A percentile compares a stretch with the other conserved stretches of the same genome.
phyloP scores from a whole-genome alignment of 108 stramenopile genomes.

The Skeletonema tropicum region DNA sequence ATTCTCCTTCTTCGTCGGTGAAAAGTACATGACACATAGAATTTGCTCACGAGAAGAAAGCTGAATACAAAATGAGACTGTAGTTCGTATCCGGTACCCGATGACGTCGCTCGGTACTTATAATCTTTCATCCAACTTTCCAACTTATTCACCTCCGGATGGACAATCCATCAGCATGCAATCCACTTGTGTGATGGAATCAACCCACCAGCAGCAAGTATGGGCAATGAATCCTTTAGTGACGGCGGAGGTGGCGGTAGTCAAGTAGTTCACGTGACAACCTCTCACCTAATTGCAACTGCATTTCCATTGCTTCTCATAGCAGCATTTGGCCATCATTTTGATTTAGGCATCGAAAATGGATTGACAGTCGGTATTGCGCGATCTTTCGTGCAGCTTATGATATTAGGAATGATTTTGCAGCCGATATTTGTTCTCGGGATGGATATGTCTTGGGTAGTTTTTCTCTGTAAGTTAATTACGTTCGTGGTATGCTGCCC shows the following conservation, averaged over 20 bases:
- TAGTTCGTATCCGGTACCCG: no score
- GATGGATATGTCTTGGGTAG: slow-evolving; percentile 44
- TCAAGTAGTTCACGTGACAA: slow-evolving; percentile 43
- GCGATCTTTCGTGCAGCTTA: slow-evolving; percentile 75
- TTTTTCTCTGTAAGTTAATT: slow-evolving; percentile 42
- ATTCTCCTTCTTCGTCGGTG: no score
- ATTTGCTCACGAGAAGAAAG: no score
- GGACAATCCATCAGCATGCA: no score
- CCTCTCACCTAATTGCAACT: slow-evolving; percentile 26
- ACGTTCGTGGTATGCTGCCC: background rate
- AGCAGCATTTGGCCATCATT: slow-evolving; percentile 24
- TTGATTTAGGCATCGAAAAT: slow-evolving; percentile 32
- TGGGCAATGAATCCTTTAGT: background rate
- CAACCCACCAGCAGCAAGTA: no score
- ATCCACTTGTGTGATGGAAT: no score
- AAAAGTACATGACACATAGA: no score
- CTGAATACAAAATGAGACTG: no score
- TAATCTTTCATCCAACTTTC: no score
- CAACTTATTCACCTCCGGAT: no score
- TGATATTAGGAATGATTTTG: slow-evolving; percentile 72
- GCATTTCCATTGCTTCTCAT: slow-evolving; percentile 39
- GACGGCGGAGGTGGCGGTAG: background rate
- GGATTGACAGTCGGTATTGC: slow-evolving; percentile 27
- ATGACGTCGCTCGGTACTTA: no score
- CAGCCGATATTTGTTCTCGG: slow-evolving; percentile 78